These are phyloP conservation scores for Gossypium rotundifolium DNA, from an alignment of 345 rosid genomes.

Conservation along the genomic window DNA sequence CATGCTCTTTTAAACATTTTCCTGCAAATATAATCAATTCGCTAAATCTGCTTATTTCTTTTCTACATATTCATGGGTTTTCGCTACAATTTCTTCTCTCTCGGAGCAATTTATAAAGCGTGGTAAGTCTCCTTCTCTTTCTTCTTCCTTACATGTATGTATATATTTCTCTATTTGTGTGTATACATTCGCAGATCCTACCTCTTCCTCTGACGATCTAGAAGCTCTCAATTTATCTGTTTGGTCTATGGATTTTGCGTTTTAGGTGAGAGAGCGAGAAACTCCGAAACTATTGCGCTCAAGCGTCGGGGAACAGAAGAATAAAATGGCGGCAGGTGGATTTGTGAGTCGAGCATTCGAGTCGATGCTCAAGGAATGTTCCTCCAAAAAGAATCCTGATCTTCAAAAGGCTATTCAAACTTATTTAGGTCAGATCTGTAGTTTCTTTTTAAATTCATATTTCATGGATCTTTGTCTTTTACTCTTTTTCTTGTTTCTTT, in stretches of 20 bases:
- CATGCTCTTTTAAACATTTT: neutral
- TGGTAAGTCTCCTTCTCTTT: neutral
- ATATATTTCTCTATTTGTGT: neutral
- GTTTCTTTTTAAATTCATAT: neutral
- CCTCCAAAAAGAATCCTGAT: slow-evolving; percentile 74
- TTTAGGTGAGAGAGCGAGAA: neutral
- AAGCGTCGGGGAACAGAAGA: slow-evolving; percentile 4
- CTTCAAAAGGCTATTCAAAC: slow-evolving; percentile 79
- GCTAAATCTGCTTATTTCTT: neutral
- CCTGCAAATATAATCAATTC: neutral
- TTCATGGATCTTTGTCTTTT: neutral
- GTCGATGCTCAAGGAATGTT: slow-evolving; percentile 91
- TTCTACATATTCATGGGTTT: neutral
- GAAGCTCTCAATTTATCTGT: neutral
- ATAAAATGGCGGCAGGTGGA: slow-evolving; percentile 80
- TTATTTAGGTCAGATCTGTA: slow-evolving; percentile 54
- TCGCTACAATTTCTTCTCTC: neutral
- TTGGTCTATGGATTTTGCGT: neutral
- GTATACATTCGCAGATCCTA: neutral
- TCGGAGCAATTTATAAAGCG: neutral
- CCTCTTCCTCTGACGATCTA: neutral
- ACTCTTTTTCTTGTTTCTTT: neutral
- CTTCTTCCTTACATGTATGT: neutral
- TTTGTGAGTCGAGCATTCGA: slow-evolving; percentile 90
- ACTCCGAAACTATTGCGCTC: neutral